Percentiles rank a stretch among this genome's conserved stretches.
phyloP scores from a whole-genome alignment of 768 basidiomycete species.

The Lentinula detonsa region DNA sequence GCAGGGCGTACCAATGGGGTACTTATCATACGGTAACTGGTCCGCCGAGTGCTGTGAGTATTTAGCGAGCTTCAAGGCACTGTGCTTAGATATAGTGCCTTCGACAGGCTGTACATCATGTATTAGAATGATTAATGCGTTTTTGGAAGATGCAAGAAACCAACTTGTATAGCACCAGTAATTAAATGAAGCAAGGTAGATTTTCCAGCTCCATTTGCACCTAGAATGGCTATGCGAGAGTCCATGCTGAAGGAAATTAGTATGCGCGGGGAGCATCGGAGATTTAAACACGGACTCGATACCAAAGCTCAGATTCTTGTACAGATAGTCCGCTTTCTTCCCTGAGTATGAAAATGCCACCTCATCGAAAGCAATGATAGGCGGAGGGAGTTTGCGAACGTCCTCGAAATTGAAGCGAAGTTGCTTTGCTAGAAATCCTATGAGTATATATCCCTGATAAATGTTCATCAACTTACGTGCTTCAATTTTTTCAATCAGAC shows the following conservation, averaged over 20 bases:
- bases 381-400: conserved; percentile 87
- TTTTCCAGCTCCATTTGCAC: conserved; percentile 94
- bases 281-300: conserved; percentile 68
- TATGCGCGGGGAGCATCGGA: not conserved
- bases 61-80: conserved; percentile 89
- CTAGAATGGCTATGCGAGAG: conserved; percentile 91
- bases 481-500: conserved; percentile 90
- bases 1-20: conserved; percentile 37
- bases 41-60: conserved; percentile 99
- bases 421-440: conserved; percentile 32
- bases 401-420: conserved; percentile 97
- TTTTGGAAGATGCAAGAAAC: not conserved
- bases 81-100: conserved; percentile 88
- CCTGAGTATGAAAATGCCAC: conserved; percentile 97
- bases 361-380: conserved; percentile 92
- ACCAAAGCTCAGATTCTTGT: conserved; percentile 89
- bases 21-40: conserved; percentile 90
- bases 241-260: conserved; percentile 59
- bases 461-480: conserved; percentile 14
- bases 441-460: not conserved
- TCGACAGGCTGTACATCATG: conserved; percentile 50
- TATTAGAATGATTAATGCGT: not conserved
- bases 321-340: conserved; percentile 81
- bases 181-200: conserved; percentile 90
- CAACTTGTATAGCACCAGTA: conserved; percentile 51